These are phyloP conservation scores for Favolaschia claudopus DNA, from an alignment of 768 basidiomycete species.

Conservation along the genomic window DNA sequence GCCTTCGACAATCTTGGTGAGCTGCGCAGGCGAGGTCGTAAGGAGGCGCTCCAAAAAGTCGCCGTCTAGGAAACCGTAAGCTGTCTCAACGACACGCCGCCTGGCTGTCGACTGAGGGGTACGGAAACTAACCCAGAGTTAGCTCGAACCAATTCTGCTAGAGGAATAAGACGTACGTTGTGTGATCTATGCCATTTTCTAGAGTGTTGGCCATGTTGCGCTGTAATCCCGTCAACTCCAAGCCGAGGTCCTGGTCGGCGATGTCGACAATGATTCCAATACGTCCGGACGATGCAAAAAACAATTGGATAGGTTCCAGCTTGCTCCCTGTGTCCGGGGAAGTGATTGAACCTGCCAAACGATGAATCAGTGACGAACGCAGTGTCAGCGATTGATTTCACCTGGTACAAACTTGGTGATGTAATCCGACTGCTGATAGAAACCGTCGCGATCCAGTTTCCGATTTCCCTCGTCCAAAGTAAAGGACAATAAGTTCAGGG, in stretches of 20 bases:
- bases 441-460: slow-evolving; percentile 66
- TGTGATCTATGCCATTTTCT: slow-evolving; percentile 60
- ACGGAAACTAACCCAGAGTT: slow-evolving; percentile 60
- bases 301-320: slow-evolving; percentile 68
- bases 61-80: slow-evolving; percentile 86
- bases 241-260: slow-evolving; percentile 53
- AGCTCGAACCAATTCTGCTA: background rate
- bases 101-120: slow-evolving; percentile 67
- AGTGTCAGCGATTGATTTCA: slow-evolving; percentile 29
- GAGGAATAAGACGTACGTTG: slow-evolving; percentile 52
- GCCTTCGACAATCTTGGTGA: slow-evolving; percentile 65
- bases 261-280: slow-evolving; percentile 79
- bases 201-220: slow-evolving; percentile 72
- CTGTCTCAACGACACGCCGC: slow-evolving; percentile 61
- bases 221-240: slow-evolving; percentile 74
- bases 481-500: slow-evolving; percentile 74
- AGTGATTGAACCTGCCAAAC: slow-evolving; percentile 59
- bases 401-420: slow-evolving; percentile 80
- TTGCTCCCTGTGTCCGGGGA: slow-evolving; percentile 51
- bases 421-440: slow-evolving; percentile 78
- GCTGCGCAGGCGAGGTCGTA: slow-evolving; percentile 46
- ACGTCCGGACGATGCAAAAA: slow-evolving; percentile 80
- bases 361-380: background rate
- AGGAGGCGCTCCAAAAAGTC: slow-evolving; percentile 81
- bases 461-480: slow-evolving; percentile 45